Conservation (phyloP, 2,329 filamentous ascomycete species). For the Thielaviopsis musarum region DNA sequence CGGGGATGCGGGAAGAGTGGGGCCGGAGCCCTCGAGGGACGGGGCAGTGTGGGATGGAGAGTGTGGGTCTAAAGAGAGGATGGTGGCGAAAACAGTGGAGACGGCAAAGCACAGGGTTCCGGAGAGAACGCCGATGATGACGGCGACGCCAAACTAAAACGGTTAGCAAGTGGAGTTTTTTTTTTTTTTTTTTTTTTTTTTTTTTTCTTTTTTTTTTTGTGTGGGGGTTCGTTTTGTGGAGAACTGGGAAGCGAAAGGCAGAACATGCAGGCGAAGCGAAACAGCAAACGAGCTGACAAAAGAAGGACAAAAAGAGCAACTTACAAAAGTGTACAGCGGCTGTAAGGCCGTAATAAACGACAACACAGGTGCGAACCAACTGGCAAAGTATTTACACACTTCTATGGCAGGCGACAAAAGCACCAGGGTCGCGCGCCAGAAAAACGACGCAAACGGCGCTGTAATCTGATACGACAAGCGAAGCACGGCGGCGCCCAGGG, state of each 20-base stretch:
- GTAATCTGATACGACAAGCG: background rate
- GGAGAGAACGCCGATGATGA: conserved; percentile 7
- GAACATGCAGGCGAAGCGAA: no score
- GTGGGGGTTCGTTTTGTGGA: background rate
- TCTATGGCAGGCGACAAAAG: conserved; percentile 6
- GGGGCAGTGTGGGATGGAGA: background rate
- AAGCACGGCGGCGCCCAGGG: background rate
- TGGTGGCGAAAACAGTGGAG: background rate
- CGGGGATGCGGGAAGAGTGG: no score
- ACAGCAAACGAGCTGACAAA: background rate
- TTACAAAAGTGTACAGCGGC: conserved; percentile 11
- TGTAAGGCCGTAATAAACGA: background rate
- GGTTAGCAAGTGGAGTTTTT: background rate
- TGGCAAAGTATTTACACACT: background rate
- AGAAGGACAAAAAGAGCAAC: background rate
- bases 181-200: no score
- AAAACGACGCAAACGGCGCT: background rate
- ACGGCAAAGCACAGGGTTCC: conserved; percentile 5
- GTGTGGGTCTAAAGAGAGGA: background rate
- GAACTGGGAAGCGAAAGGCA: background rate
- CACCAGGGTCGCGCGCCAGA: background rate
- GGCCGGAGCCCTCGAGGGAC: background rate
- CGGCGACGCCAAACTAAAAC: conserved; percentile 9
- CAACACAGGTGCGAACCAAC: background rate
- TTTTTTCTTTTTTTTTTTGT: no score